Base-by-base conservation (phyloP, 1,284 basidiomycete genomes). In the Phellopilus nigrolimitatus region DNA sequence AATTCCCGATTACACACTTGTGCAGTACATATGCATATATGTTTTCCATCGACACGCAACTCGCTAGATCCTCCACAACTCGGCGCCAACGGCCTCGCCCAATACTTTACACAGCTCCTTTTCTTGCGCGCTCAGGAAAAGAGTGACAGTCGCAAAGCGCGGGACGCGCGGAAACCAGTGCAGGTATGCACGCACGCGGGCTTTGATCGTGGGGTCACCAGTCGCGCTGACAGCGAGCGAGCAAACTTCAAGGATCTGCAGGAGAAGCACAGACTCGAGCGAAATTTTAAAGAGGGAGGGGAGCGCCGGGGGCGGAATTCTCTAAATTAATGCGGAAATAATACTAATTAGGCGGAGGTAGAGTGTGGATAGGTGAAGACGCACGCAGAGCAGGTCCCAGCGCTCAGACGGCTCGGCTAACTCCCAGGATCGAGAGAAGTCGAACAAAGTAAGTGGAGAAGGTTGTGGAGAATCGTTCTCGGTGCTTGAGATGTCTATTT, bases 221-320 rank as follows among this genome's bases (percentile, higher is more conserved):
- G 45, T 22, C 1, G 52, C 31, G 15, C 60, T 56, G 41, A 80
- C 61, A 0, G 73, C 63, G 0, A 61, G 59, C 12, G 62, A 62
- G 51, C 85, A 76, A 4, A 72, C 74, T 33, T 71, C 64, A 10
- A 88, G 64, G 19, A 88, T 71, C 1, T 77, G 74, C 2, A 70
- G 70, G 6, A 90, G 72, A 13, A 84, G 60, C 1, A 71, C 61
- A 0, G 87, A 75, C 41, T 87, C 85, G 24, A 90, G 70, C 0
- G 84, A 84, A 0, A 70, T 77, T 59, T 83, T 75, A 65, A 84
- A 85, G 38, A 88, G 64, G 0, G 69, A 55, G 0, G 82, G 80
- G 9, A 88, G 63, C n/a, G 69, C 66, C 5, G 66, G 39, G 0
- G 84, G 78, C 0, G 75, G 65, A 41, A 88, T 71, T 34, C 70